These are phyloP conservation scores for Furcasterigmium sp. DNA, from an alignment of 2,329 filamentous ascomycete species.

Conservation along the genomic window DNA sequence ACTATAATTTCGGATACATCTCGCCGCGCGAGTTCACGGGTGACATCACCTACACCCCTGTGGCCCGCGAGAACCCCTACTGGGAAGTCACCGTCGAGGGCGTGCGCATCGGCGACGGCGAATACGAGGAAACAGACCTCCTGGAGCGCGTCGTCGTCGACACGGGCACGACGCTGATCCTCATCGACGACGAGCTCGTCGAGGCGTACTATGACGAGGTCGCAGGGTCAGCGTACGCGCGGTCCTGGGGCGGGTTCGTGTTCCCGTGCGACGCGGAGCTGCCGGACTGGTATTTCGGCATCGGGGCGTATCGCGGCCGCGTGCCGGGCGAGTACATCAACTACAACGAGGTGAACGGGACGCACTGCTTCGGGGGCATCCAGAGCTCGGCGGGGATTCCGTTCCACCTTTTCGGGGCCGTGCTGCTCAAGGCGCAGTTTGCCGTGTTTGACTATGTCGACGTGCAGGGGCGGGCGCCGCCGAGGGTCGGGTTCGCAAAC, in stretches of 20 bases:
- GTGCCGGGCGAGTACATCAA: constrained; percentile 32
- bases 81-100: constrained; percentile 56
- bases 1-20: constrained; percentile 42
- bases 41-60: constrained; percentile 46
- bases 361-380: constrained; percentile 29
- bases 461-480: background rate
- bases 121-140: background rate
- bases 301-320: constrained; percentile 25
- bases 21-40: constrained; percentile 53
- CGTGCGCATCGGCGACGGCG: constrained; percentile 42
- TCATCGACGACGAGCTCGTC: constrained; percentile 49
- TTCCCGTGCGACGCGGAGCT: constrained; percentile 50
- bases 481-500: constrained; percentile 30
- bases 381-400: constrained; percentile 29
- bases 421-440: constrained; percentile 38
- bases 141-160: constrained; percentile 54
- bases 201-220: constrained; percentile 56
- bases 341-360: constrained; percentile 22
- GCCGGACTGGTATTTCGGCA: constrained; percentile 32
- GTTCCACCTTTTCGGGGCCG: constrained; percentile 33
- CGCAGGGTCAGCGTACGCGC: constrained; percentile 39
- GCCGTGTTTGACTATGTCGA: constrained; percentile 31
- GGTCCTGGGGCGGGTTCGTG: constrained; percentile 46
- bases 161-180: constrained; percentile 64
- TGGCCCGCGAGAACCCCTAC: constrained; percentile 49